phyloP scores from a whole-genome alignment of 345 rosid species.

The Crucihimalaya himalaica region DNA sequence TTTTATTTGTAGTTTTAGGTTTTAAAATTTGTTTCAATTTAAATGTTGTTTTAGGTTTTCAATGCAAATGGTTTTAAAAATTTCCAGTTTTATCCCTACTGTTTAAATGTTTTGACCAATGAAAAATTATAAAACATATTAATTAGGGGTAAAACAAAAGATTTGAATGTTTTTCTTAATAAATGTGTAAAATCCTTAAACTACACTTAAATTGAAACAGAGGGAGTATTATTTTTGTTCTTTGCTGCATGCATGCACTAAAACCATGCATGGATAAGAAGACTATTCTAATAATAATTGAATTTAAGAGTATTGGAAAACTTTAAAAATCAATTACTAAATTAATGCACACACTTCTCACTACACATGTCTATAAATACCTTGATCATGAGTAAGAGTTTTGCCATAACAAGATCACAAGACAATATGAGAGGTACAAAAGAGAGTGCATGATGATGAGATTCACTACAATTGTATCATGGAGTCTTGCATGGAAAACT shows the following conservation, averaged over 20 bases:
- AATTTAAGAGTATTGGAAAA: neutral
- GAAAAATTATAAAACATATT: too few species aligned
- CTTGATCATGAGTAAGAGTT: neutral
- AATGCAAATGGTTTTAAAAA: too few species aligned
- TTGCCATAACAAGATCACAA: slow-evolving; percentile 24
- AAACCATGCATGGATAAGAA: slow-evolving; percentile 25
- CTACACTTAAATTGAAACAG: too few species aligned
- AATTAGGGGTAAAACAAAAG: too few species aligned
- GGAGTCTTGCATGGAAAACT: slow-evolving; percentile 35
- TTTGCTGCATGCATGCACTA: slow-evolving; percentile 26
- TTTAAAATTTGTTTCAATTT: too few species aligned
- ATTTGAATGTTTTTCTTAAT: too few species aligned
- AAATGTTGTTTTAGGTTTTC: too few species aligned
- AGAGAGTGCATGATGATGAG: neutral
- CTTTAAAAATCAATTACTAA: neutral
- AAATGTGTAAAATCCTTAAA: too few species aligned
- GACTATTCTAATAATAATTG: neutral
- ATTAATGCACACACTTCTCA: neutral
- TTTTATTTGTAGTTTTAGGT: too few species aligned
- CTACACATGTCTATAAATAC: neutral
- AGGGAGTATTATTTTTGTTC: neutral
- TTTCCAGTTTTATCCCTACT: too few species aligned
- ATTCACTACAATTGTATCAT: neutral
- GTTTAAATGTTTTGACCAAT: too few species aligned
- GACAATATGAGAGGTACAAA: neutral